Percentiles rank a stretch among this genome's conserved stretches.
Evolutionary conservation across 768 basidiomycete genomes (phyloP).

Genomic region (Pholiota molesta): DNA sequence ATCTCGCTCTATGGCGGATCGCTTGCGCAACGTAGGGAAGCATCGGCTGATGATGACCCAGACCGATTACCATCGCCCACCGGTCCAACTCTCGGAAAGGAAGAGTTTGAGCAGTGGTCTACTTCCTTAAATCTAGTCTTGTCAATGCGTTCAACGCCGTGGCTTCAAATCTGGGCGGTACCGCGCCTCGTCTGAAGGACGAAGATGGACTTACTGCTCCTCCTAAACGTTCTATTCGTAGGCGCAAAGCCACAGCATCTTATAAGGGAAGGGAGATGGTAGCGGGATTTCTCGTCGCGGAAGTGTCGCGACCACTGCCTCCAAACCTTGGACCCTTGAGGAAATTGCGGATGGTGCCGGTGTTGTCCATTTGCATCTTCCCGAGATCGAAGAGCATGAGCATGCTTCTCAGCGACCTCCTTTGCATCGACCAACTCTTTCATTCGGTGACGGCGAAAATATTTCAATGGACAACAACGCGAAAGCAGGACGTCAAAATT

Average conservation of each 20-base stretch:
- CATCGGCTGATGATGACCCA: slow-evolving; percentile 18
- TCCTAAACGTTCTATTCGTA: slow-evolving; percentile 21
- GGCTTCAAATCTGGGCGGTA: slow-evolving; percentile 39
- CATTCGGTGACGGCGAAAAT: slow-evolving; percentile 19
- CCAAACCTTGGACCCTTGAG: slow-evolving; percentile 41
- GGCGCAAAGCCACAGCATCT: slow-evolving; percentile 14
- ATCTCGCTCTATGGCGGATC: slow-evolving; percentile 23
- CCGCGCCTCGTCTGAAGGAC: slow-evolving; percentile 15
- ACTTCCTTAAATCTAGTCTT: slow-evolving; percentile 28
- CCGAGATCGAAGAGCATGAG: slow-evolving; percentile 7
- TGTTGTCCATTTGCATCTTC: slow-evolving; percentile 37
- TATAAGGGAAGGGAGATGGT: slow-evolving; percentile 7
- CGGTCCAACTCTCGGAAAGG: slow-evolving; percentile 16
- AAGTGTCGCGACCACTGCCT: slow-evolving; percentile 22
- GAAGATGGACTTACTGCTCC: slow-evolving; percentile 30
- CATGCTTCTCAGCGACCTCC: slow-evolving; percentile 3
- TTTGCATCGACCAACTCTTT: slow-evolving; percentile 13
- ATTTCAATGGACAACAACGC: slow-evolving; percentile 9
- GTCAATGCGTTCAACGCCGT: slow-evolving; percentile 54
- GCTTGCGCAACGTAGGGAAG: slow-evolving; percentile 25
- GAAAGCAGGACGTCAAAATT: neutral
- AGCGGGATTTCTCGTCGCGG: slow-evolving; percentile 6
- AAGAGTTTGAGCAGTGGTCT: slow-evolving; percentile 22
- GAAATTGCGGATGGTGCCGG: slow-evolving; percentile 41
- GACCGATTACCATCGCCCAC: slow-evolving; percentile 33